Evolutionary conservation across 305 asterid genomes (phyloP).

Genomic region (Euphrasia arctica): DNA sequence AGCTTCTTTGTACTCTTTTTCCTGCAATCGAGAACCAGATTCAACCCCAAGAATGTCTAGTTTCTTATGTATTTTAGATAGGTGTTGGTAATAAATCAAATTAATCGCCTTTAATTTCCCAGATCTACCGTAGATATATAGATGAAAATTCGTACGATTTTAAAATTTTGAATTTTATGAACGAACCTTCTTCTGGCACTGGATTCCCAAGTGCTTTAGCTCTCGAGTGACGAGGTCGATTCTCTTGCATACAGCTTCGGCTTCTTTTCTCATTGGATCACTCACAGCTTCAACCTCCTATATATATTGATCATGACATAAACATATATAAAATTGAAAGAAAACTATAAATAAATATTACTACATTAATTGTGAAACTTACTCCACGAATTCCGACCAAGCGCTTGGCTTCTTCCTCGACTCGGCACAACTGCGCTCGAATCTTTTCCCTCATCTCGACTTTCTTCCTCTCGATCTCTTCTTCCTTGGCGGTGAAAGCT

Average conservation of each 20-base stretch:
- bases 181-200: conserved; percentile 37
- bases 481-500: conserved; percentile 66
- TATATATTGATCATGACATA: background rate
- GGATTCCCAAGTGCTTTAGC: background rate
- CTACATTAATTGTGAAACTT: background rate
- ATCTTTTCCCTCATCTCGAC: conserved; percentile 53
- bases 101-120: too few relatives aligned
- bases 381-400: conserved; percentile 64
- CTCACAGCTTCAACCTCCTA: conserved; percentile 5
- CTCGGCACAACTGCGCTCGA: conserved; percentile 63
- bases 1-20: conserved; percentile 68
- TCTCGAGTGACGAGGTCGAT: background rate
- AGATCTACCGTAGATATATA: too few relatives aligned
- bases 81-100: too few relatives aligned
- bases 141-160: too few relatives aligned
- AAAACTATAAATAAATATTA: background rate
- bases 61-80: too few relatives aligned
- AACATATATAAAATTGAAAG: too few relatives aligned
- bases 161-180: too few relatives aligned
- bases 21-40: conserved; percentile 32
- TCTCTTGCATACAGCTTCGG: background rate
- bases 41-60: too few relatives aligned
- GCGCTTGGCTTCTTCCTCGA: conserved; percentile 67
- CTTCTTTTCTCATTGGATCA: conserved; percentile 2
- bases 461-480: conserved; percentile 71